Percentiles rank a stretch among this genome's conserved stretches.
phyloP scores from a whole-genome alignment of 2,329 filamentous ascomycete species.

The Pestalotiopsis sp. region DNA sequence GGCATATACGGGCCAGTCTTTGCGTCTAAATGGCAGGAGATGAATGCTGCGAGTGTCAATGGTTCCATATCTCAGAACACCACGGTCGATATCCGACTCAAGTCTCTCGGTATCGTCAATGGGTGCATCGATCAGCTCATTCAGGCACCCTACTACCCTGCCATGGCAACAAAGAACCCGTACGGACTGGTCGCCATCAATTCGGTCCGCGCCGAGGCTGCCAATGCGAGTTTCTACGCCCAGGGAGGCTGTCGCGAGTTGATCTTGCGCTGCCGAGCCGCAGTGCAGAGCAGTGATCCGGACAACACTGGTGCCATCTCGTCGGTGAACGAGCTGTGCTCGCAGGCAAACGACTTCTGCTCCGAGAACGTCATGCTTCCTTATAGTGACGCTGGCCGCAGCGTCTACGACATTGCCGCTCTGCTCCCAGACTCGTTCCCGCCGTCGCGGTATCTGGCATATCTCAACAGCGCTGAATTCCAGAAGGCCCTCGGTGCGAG shows the following conservation, averaged over 20 bases:
- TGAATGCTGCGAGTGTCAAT: constrained; percentile 59
- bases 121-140: constrained; percentile 68
- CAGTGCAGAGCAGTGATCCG: constrained; percentile 50
- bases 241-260: constrained; percentile 34
- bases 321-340: constrained; percentile 58
- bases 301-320: constrained; percentile 56
- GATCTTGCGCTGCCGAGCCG: constrained; percentile 33
- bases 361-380: constrained; percentile 60
- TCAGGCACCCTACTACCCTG: constrained; percentile 58
- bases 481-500: constrained; percentile 58
- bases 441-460: constrained; percentile 52
- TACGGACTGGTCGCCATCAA: constrained; percentile 62
- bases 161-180: constrained; percentile 64
- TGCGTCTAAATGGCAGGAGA: constrained; percentile 57
- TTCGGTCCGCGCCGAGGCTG: constrained; percentile 48
- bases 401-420: constrained; percentile 31
- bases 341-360: constrained; percentile 49
- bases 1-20: constrained; percentile 72
- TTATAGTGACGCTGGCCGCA: constrained; percentile 31
- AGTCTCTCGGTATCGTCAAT: constrained; percentile 70
- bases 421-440: constrained; percentile 50
- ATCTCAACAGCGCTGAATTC: constrained; percentile 54
- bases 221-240: constrained; percentile 45
- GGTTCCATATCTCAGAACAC: constrained; percentile 42
- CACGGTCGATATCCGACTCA: constrained; percentile 57